A percentile compares a stretch with the other conserved stretches of the same genome.
phyloP scores from a whole-genome alignment of 75 land plant genomes.

The Sequoia sempervirens region DNA sequence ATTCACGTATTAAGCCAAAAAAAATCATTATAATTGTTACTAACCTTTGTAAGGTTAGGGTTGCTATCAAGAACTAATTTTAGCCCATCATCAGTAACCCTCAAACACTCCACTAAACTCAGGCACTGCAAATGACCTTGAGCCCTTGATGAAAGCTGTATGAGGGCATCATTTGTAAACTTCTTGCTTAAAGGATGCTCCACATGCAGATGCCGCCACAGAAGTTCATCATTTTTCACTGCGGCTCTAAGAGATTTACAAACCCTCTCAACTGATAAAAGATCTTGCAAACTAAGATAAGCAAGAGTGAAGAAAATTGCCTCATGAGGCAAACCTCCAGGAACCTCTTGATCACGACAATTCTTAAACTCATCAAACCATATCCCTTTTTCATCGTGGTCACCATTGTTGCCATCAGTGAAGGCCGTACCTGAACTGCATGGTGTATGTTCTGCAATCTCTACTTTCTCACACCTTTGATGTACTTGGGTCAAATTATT shows the following conservation, averaged over 20 bases:
- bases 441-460: not conserved
- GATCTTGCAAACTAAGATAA: conserved; percentile 52
- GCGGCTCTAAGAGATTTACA: conserved; percentile 44
- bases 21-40: conserved; percentile 5
- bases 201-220: conserved; percentile 62
- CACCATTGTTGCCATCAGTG: not conserved
- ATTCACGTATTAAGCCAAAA: not conserved
- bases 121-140: conserved; percentile 58
- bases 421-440: not conserved
- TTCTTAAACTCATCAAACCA: not conserved
- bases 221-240: conserved; percentile 34
- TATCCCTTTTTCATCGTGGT: not conserved
- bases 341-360: not conserved
- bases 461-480: not conserved
- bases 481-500: not conserved
- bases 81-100: conserved; percentile 58
- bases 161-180: conserved; percentile 52
- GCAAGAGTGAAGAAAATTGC: conserved; percentile 42
- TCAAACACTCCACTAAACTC: conserved; percentile 50
- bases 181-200: conserved; percentile 61
- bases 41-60: conserved; percentile 63
- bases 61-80: conserved; percentile 48
- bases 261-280: conserved; percentile 54
- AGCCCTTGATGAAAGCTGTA: conserved; percentile 49
- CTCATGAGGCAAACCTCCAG: conserved; percentile 31